These are phyloP conservation scores for Seiridium unicorne DNA, from an alignment of 2,329 filamentous ascomycete species.

Conservation along the genomic window DNA sequence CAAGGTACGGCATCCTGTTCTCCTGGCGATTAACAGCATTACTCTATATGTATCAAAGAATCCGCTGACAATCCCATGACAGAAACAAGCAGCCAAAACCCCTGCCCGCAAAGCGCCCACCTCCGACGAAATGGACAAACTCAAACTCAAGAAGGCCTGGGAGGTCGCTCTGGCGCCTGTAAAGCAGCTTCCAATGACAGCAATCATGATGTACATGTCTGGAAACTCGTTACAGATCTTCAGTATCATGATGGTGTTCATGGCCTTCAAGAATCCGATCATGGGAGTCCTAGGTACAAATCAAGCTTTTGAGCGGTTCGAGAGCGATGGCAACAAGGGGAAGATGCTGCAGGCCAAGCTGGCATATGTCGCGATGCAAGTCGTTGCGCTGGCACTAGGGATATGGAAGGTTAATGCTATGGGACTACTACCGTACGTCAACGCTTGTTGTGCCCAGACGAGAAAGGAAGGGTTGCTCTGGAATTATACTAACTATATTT, in stretches of 20 bases:
- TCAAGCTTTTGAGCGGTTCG: slow-evolving; percentile 85
- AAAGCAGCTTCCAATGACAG: slow-evolving; percentile 96
- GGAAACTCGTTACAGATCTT: slow-evolving; percentile 98
- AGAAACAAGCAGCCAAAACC: slow-evolving; percentile 42
- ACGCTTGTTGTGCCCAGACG: not conserved
- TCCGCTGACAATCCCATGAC: slow-evolving; percentile 45
- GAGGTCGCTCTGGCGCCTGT: slow-evolving; percentile 91
- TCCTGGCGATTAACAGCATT: no score
- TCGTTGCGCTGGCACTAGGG: slow-evolving; percentile 78
- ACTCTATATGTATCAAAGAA: not conserved
- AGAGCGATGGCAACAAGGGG: slow-evolving; percentile 72
- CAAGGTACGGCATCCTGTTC: slow-evolving; percentile 46
- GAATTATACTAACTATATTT: slow-evolving; percentile 24
- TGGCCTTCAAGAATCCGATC: slow-evolving; percentile 96
- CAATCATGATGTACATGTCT: slow-evolving; percentile 99
- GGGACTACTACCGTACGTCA: slow-evolving; percentile 83
- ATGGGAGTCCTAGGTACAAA: slow-evolving; percentile 81
- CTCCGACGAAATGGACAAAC: slow-evolving; percentile 83
- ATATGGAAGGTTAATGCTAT: slow-evolving; percentile 97
- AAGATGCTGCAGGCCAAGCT: slow-evolving; percentile 81
- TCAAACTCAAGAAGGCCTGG: slow-evolving; percentile 99
- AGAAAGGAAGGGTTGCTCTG: not conserved
- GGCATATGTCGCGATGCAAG: slow-evolving; percentile 84
- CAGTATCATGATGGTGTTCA: slow-evolving; percentile 99
- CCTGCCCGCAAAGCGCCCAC: slow-evolving; percentile 64